Evolutionary conservation across 306 rosid species (phyloP), one percentile per base, ranked within the genome.

Genomic region (Vigna nakashimae): DNA sequence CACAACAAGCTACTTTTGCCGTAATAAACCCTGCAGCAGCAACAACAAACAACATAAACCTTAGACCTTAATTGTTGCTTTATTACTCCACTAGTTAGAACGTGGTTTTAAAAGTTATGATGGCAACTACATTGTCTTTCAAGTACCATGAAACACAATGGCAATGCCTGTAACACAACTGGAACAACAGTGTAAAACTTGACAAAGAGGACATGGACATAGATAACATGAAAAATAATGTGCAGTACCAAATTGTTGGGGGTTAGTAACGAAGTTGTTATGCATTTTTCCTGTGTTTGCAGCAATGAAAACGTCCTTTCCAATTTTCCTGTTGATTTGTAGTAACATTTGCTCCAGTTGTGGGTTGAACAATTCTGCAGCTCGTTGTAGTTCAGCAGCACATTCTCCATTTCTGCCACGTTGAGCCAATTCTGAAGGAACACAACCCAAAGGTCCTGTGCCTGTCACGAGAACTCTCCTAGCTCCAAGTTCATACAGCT

Each of bases 361-460:
- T 1, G 98, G 97, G 55, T 93, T 91, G 50, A 45, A 93, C 83
- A 93, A 79, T 1, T 40, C 2, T 0, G 91, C 82, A 3, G 98
- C 98, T 16, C 64, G 34, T 78, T 91, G 93, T 6, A 93, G 64
- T 42, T 91, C 95, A 2, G 11, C 3, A 0, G 91, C 22, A 68
- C 98, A 93, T 48, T 87, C 17, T 1, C 95, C 98, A 13, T 84
- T 84, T 8, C 7, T 50, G 17, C 95, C 46, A n/a, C 91, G 76
- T 87, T 52, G 1, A 0, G 95, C 98, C 80, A 91, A 56, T 72
- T 93, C 98, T 9, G 98, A 89, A 4, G 98, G 98, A 2, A 90
- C 98, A 51, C 97, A 93, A 1, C 98, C 98, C 16, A 93, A 22
- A 0, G 98, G 98, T 28, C 98, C 98, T 0, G 97, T 93, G 0